phyloP scores from a whole-genome alignment of 371 early-diverging fungal genomes.

The Mucor plumbeus region DNA sequence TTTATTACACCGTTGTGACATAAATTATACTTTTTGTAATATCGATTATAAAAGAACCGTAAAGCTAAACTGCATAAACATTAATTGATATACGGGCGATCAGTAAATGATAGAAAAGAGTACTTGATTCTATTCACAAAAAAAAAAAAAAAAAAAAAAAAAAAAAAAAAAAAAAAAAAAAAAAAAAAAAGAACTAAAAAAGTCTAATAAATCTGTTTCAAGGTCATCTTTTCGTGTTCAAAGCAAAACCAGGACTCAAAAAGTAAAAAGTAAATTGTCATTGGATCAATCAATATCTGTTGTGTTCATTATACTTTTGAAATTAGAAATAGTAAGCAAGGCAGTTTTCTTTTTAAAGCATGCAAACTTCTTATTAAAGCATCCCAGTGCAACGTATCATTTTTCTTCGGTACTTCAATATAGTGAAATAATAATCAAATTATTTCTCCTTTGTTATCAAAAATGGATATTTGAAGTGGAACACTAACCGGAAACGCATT shows the following conservation, averaged over 20 bases:
- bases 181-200: conserved; percentile 8
- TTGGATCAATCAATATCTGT: conserved; percentile 24
- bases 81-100: not conserved
- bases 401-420: not conserved
- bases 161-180: too few species aligned
- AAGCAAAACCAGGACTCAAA: not conserved
- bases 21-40: too few species aligned
- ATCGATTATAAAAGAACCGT: too few species aligned
- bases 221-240: conserved; percentile 4
- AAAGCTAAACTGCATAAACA: not conserved
- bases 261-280: conserved; percentile 7
- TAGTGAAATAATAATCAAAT: not conserved
- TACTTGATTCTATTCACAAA: not conserved
- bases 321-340: conserved; percentile 20
- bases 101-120: not conserved
- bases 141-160: not conserved
- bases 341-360: conserved; percentile 10
- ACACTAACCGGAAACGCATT: not conserved
- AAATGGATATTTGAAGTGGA: not conserved
- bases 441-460: not conserved
- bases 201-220: conserved; percentile 17
- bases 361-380: conserved; percentile 2
- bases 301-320: conserved; percentile 20
- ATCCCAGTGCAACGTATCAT: conserved; percentile 14
- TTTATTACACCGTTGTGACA: not conserved